Evolutionary conservation across 148 eudicot genomes (phyloP), one percentile per base, ranked within the genome.

Genomic region (Persicaria tinctoria): DNA sequence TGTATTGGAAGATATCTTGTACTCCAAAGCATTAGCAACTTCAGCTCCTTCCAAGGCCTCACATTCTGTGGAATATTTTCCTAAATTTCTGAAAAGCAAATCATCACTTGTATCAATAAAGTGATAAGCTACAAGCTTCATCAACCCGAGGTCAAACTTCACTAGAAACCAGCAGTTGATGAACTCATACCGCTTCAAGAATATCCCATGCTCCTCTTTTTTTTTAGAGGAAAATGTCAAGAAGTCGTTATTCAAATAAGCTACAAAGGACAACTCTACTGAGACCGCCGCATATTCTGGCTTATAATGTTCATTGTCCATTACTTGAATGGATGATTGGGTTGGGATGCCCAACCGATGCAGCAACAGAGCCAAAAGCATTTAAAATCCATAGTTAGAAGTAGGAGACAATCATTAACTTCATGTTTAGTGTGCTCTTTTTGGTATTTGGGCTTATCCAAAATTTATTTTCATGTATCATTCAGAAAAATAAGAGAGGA

Each of bases 281-380:
- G 96, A 89, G 76, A 92, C 96, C 46, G 97, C 89, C 70, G 90
- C 87, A 76, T 88, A 87, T 73, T 95, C 99, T 70, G 92, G 87
- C 85, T 95, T 92, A 73, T 90, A 96, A 83, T 86, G 86, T 51
- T 86, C 94, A 78, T 84, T 89, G 73, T 88, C 92, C 97, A 95
- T 90, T 84, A 95, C 79, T 84, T 95, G 97, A 70, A 90, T 83
- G 66, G 91, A 85, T 78, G 89, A 50, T 56, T 78, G 81, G 27
- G 83, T 73, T 17, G 91, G 97, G 51, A 82, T 72, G 80, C 89
- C 90, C 38, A 88, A 84, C 94, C 89, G 59, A 80, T 83, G 71
- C 9, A 66, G 12, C 41, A 17, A 38, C 47, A 66, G 5, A 17
- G 38, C 32, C 64, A 3, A 3, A 53, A 17, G 46, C 16, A 63